Evolutionary conservation across 2,329 filamentous ascomycete genomes (phyloP).

Genomic region (Colletotrichum salicis): DNA sequence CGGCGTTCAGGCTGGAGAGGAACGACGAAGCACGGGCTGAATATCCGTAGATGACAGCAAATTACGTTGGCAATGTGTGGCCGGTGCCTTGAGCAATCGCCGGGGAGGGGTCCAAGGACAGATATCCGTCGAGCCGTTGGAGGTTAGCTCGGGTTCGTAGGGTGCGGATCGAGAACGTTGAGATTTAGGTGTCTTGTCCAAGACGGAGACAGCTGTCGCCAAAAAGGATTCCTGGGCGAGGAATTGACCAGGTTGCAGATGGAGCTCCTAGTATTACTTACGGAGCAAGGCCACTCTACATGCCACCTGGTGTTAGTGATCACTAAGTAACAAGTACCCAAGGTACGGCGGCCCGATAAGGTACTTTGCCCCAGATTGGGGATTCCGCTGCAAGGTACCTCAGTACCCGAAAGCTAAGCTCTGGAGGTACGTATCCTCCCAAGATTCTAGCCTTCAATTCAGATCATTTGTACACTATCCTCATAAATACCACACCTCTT

Average conservation of each 20-base stretch:
- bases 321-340: background rate
- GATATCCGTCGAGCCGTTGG: slow-evolving; percentile 10
- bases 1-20: background rate
- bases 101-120: background rate
- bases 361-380: background rate
- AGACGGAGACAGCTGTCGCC: slow-evolving; percentile 23
- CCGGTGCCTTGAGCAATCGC: background rate
- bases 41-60: background rate
- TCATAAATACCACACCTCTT: background rate
- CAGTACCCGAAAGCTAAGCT: background rate
- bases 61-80: background rate
- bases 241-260: slow-evolving; percentile 36
- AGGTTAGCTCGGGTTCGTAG: background rate
- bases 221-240: slow-evolving; percentile 8
- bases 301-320: background rate
- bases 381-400: background rate
- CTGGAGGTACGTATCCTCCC: background rate
- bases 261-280: slow-evolving; percentile 1
- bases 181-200: slow-evolving; percentile 26
- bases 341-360: background rate
- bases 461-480: background rate
- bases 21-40: background rate
- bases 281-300: background rate
- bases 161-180: slow-evolving; percentile 11
- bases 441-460: background rate